These are phyloP conservation scores for Sphenostylis stenocarpa DNA, from an alignment of 306 rosid genomes.

Conservation along the genomic window DNA sequence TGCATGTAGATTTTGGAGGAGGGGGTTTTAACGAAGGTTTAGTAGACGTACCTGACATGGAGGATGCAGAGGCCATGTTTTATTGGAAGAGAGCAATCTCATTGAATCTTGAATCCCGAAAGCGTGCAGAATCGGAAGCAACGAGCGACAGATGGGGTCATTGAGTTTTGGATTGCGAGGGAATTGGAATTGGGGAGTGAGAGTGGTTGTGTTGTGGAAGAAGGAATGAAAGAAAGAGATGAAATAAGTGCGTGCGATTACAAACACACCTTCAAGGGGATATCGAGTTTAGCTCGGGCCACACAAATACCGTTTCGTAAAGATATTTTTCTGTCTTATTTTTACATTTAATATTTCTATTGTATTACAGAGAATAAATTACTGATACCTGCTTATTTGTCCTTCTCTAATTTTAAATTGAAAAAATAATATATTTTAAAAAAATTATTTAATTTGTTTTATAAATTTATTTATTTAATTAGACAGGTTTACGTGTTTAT, in stretches of 20 bases:
- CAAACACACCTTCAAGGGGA: constrained; percentile 43
- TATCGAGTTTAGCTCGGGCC: constrained; percentile 71
- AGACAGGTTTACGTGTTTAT: no score
- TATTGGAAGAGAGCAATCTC: constrained; percentile 58
- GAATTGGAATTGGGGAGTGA: constrained; percentile 3
- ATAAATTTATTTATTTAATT: no score
- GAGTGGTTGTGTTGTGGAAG: constrained; percentile 25
- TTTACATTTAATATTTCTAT: neutral
- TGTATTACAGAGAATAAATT: neutral
- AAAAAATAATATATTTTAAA: no score
- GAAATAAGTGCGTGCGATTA: constrained; percentile 39
- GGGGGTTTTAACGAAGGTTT: constrained; percentile 29
- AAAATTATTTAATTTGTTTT: no score
- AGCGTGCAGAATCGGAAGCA: constrained; percentile 19
- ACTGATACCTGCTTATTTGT: no score
- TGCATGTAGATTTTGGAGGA: neutral
- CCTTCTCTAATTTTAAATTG: no score
- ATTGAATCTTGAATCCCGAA: constrained; percentile 58
- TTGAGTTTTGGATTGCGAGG: neutral
- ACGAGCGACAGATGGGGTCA: neutral
- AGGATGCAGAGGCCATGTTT: constrained; percentile 84
- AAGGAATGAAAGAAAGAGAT: neutral
- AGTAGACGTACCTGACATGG: constrained; percentile 74
- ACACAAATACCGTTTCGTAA: constrained; percentile 74
- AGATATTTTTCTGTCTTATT: constrained; percentile 33